These are phyloP conservation scores for Penicillium sp. DNA, from an alignment of 2,329 filamentous ascomycete species.

Conservation along the genomic window DNA sequence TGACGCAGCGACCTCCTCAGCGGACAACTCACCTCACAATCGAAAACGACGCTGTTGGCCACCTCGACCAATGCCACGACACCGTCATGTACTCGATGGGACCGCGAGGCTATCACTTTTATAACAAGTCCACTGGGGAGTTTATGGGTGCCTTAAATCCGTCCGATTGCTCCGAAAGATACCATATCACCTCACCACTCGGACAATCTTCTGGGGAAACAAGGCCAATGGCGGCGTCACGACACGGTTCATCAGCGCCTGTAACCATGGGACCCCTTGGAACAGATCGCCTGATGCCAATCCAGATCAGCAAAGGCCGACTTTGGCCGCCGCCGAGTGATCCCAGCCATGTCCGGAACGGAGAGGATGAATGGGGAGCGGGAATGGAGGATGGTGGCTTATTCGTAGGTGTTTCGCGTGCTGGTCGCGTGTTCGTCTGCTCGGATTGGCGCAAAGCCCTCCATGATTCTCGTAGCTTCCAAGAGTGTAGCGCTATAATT, in stretches of 20 bases:
- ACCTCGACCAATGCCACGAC: conserved; percentile 50
- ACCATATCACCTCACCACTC: conserved; percentile 41
- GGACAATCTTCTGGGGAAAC: conserved; percentile 22
- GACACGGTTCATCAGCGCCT: conserved; percentile 28
- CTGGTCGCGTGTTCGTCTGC: conserved; percentile 51
- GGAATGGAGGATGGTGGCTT: conserved; percentile 49
- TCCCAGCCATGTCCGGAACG: conserved; percentile 32
- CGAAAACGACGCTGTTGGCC: conserved; percentile 48
- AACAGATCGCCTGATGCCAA: conserved; percentile 33
- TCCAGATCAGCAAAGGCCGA: conserved; percentile 34
- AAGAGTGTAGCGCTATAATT: conserved; percentile 39
- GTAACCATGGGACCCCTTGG: conserved; percentile 26
- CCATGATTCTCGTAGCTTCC: conserved; percentile 29
- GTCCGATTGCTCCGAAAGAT: conserved; percentile 35
- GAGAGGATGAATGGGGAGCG: conserved; percentile 54
- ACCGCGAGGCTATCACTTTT: conserved; percentile 47
- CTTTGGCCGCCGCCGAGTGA: conserved; percentile 28
- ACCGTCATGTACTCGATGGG: conserved; percentile 53
- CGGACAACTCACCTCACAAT: conserved; percentile 45
- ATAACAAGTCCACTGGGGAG: conserved; percentile 46
- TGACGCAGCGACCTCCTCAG: conserved; percentile 41
- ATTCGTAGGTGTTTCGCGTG: conserved; percentile 51
- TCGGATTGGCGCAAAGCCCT: conserved; percentile 49
- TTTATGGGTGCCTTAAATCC: conserved; percentile 47
- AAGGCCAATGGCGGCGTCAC: conserved; percentile 26